Evolutionary conservation across 805 yeast genomes (phyloP), one percentile per base, ranked within the genome.

Genomic region (Starmerella floris): DNA sequence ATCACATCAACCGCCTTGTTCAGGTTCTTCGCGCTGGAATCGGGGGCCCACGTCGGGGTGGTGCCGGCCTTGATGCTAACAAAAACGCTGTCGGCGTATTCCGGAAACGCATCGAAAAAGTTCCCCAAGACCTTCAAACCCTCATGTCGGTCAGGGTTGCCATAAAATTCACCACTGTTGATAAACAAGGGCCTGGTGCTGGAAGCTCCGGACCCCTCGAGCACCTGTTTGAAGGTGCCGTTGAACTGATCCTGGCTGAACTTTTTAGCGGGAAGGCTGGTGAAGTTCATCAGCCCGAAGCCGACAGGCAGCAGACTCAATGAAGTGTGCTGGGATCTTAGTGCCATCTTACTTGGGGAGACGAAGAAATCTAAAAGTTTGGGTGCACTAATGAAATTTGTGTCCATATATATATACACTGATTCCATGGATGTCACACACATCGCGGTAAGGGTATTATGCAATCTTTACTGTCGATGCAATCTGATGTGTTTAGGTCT

Each of bases 141-240:
- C 46, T 63, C 60, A 37, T 53, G 53, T 38, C 65, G 62, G 3
- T 64, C 61, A 5, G 68, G 66, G 0, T 60, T 46, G 15, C 93
- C 93, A 53, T 84, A 83, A 56, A 83, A 82, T 53, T 78, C 91
- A 45, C 91, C 91, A 23, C 75, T 76, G 55, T 83, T 83, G 60
- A 81, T 63, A 45, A 79, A 69, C 10, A 60, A 61, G 60, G 73
- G 65, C 48, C 76, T 67, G 46, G 58, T 54, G 6, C 8, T n/a
- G 4, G 50, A 40, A 33, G 45, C 46, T 4, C 35, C 39, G 23
- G 39, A 27, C 8, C 32, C 21, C 60, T 67, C 64, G 25, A 74
- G 57, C 23, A 79, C 77, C 28, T 65, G 62, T 43, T 73, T 67
- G 57, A 84, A 64, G 2, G 73, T 62, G 10, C 62, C 72, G 45